Conservation (phyloP, 257 asterid species). For the Forsythia suspensa region DNA sequence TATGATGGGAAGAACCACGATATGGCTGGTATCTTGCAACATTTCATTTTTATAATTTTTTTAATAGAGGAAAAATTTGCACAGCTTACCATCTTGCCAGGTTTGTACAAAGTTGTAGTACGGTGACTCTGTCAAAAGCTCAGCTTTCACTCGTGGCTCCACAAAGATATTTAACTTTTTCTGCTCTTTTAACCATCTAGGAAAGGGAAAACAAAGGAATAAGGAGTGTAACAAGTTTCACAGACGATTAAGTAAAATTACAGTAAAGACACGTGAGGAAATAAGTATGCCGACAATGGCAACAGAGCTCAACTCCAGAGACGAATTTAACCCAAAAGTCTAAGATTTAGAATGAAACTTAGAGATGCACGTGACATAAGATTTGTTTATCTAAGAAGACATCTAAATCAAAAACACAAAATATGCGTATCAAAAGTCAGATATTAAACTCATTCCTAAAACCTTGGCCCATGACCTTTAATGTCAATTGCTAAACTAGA, state of each 20-base stretch:
- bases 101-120: constrained; percentile 70
- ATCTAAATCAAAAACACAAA: too few species aligned
- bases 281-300: background rate
- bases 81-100: constrained; percentile 70
- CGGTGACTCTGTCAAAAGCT: constrained; percentile 71
- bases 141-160: constrained; percentile 81
- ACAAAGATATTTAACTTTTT: constrained; percentile 64
- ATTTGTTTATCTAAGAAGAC: too few species aligned
- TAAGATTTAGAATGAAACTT: background rate
- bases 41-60: constrained; percentile 1
- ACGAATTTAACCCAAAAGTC: background rate
- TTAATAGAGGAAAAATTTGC: constrained; percentile 2
- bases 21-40: background rate
- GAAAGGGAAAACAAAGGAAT: constrained; percentile 13
- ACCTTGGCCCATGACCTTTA: background rate
- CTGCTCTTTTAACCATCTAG: constrained; percentile 88
- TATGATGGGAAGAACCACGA: too few species aligned
- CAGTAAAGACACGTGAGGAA: background rate
- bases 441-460: background rate
- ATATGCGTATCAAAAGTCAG: too few species aligned
- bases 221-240: background rate
- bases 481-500: background rate
- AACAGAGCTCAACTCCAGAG: background rate
- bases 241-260: constrained; percentile 11
- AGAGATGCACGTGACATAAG: background rate